These are phyloP conservation scores for Petasospora rhodanensis DNA, from an alignment of 1,139 yeast species.

Conservation along the genomic window DNA sequence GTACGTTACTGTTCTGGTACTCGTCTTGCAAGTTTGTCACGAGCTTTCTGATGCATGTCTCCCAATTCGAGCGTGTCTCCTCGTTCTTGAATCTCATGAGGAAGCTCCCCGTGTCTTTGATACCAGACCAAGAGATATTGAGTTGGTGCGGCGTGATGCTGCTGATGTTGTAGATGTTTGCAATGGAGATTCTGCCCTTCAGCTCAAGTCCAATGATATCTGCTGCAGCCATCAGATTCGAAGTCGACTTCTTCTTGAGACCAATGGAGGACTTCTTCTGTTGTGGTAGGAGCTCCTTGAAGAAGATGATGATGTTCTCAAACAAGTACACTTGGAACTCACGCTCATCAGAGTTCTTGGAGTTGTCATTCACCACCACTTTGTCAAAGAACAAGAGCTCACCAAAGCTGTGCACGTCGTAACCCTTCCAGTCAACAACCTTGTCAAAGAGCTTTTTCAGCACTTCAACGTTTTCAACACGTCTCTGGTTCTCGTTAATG, in stretches of 20 bases:
- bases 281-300: slow-evolving; percentile 44
- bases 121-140: slow-evolving; percentile 74
- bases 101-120: slow-evolving; percentile 72
- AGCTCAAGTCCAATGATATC: slow-evolving; percentile 41
- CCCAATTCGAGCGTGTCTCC: slow-evolving; percentile 71
- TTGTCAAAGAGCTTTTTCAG: slow-evolving; percentile 65
- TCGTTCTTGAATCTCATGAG: slow-evolving; percentile 65
- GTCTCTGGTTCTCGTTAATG: slow-evolving; percentile 91
- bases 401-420: slow-evolving; percentile 76
- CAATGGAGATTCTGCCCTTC: slow-evolving; percentile 67
- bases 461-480: slow-evolving; percentile 79
- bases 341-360: slow-evolving; percentile 53
- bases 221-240: slow-evolving; percentile 26
- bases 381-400: slow-evolving; percentile 74
- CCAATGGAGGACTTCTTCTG: slow-evolving; percentile 30
- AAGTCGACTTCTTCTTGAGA: slow-evolving; percentile 23
- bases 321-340: slow-evolving; percentile 88
- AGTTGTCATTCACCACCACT: slow-evolving; percentile 66
- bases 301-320: slow-evolving; percentile 81
- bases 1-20: slow-evolving; percentile 8
- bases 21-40: slow-evolving; percentile 35
- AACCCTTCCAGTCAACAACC: slow-evolving; percentile 94
- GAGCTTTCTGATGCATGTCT: slow-evolving; percentile 44
- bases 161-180: slow-evolving; percentile 55
- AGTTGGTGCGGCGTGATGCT: slow-evolving; percentile 45